phyloP scores from a whole-genome alignment of 306 rosid species.

The Psophocarpus tetragonolobus region DNA sequence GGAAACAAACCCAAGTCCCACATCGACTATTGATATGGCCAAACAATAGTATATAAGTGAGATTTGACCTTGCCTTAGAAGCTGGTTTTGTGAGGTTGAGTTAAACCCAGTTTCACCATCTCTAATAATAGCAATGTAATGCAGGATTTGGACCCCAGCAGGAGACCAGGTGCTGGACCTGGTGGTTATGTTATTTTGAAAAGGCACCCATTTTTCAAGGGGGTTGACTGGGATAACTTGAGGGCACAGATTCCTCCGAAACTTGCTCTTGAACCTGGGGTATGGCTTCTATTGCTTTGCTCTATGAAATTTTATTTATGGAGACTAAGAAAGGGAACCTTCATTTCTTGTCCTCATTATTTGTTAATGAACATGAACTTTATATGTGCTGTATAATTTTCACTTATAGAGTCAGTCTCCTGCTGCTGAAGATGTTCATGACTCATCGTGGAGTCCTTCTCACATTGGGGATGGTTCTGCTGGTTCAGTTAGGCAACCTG shows the following conservation, averaged over 20 bases:
- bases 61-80: too few relatives aligned
- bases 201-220: constrained; percentile 83
- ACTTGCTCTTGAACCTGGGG: constrained; percentile 74
- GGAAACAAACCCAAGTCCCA: too few relatives aligned
- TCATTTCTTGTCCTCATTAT: constrained; percentile 22
- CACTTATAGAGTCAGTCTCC: constrained; percentile 53
- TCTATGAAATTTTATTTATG: constrained; percentile 19
- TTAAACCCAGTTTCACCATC: too few relatives aligned
- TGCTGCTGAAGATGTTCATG: constrained; percentile 52
- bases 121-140: constrained; percentile 17
- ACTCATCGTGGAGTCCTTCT: constrained; percentile 81
- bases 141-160: constrained; percentile 87
- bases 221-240: constrained; percentile 74
- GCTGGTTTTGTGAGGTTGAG: too few relatives aligned
- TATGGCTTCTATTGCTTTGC: constrained; percentile 37
- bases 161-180: constrained; percentile 91
- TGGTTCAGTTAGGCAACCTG: constrained; percentile 52
- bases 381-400: constrained; percentile 3
- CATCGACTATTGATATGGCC: too few relatives aligned
- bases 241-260: constrained; percentile 72
- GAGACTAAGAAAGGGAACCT: constrained; percentile 18
- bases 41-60: too few relatives aligned
- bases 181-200: constrained; percentile 80
- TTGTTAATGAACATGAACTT: not conserved
- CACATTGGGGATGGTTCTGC: constrained; percentile 73